Evolutionary conservation across 306 rosid genomes (phyloP).

Genomic region (Pterocarpus santalinus): DNA sequence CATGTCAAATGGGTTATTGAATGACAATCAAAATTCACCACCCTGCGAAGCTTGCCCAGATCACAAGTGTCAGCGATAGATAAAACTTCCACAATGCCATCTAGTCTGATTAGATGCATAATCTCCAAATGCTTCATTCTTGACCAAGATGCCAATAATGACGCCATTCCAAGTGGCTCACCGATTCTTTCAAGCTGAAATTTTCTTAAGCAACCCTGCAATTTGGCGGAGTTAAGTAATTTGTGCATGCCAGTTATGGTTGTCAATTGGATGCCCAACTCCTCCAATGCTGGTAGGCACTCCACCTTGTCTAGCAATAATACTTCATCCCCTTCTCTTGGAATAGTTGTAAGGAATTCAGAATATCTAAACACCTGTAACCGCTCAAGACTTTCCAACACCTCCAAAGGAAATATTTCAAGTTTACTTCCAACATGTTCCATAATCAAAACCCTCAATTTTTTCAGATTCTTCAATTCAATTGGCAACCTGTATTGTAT

Average conservation of each 20-base stretch:
- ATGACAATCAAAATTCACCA: accelerated
- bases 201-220: not conserved
- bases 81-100: not conserved
- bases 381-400: not conserved
- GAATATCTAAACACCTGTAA: not conserved
- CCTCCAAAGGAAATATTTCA: constrained; percentile 34
- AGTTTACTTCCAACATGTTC: not conserved
- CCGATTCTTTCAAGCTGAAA: accelerated
- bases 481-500: accelerated
- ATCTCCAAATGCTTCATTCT: not conserved
- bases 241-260: not conserved
- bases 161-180: not conserved
- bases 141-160: constrained; percentile 8
- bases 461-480: constrained; percentile 13
- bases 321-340: not conserved
- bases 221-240: not conserved
- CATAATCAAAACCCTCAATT: not conserved
- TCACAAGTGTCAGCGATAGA: not conserved
- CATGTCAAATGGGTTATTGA: constrained; percentile 41
- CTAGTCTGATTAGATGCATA: accelerated
- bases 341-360: not conserved
- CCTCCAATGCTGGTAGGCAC: constrained; percentile 19
- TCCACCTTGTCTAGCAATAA: constrained; percentile 24
- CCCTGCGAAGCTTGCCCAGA: not conserved
- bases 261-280: not conserved